Base-by-base conservation (phyloP, 139 green algal genomes). In the Tetraselmis striata region DNA sequence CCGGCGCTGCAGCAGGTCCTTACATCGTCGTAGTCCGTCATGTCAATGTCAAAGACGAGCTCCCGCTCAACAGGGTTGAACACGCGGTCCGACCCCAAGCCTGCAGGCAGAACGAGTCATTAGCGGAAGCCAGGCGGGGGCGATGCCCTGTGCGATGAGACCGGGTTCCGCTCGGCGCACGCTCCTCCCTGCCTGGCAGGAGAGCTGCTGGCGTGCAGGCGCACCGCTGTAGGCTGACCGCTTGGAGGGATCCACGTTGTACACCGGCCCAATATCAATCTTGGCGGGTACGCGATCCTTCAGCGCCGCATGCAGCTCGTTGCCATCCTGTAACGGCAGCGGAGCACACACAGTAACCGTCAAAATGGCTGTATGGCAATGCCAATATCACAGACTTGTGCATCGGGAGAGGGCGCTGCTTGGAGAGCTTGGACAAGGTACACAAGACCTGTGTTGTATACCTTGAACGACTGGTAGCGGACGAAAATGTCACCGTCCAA, bases 1-100 rank as follows among this genome's bases (percentile, higher is more conserved):
- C 92, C 94, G 0, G 86, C 92, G 23, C 87, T 93, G 77, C 94
- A 94, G 83, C 94, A 98, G 0, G 93, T 97, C n/a, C 96, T 88
- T 77, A 99, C 93, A 83, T 99, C 95, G 59, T 99, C 97, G 83
- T 99, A 99, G 86, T 99, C 97, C 18, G 94, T 98, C 84, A 99
- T 86, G 83, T 99, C 97, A 76, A 99, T 97, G 78, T 99, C 97
- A 86, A 99, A 98, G 59, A 99, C 97, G 29, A 99, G 90, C 91
- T 99, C 97, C 26, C 96, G 87, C 83, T 99, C 92, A 59, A 96
- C 83, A 0, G 95, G 94, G 24, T 80, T 31, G 83, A 99, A 99
- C 31, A 74, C 91, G 45, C 82, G 77, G 22, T 84, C 84, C 26
- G 82, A 80, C 24, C 76, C n/a, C 30, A 84, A 26, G 1, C 75